Base-by-base conservation (phyloP, 164 flowering plant genomes). In the Vitis amurensis region DNA sequence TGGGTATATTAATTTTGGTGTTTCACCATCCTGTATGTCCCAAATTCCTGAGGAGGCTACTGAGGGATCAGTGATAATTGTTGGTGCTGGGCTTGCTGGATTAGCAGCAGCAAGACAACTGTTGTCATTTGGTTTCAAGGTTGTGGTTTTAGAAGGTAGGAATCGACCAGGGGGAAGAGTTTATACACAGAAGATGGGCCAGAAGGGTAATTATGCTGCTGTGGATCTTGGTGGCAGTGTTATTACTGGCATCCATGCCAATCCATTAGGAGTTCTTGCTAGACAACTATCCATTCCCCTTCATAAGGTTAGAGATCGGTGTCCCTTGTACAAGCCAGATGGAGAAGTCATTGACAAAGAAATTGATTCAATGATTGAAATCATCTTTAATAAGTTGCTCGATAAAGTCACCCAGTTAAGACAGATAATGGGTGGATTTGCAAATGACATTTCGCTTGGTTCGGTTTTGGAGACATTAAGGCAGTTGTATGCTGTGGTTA, bases 151-250 rank as follows among this genome's bases (percentile, higher is more conserved):
- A 60, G 98, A 94, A 78, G 98, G 95, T 9, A 86, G 98, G 73
- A 85, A 79, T 47, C 86, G 98, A 59, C 89, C 98, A 49, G 97
- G 98, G 8, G 98, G 98, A 19, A 85, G 97, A 77, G 98, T 91
- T 57, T 91, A 89, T 74, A 90, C 98, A 11, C 87, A 88, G 71
- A 90, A 83, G 77, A 89, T 95, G 86, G 92, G 89, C 50, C 56
- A 48, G 56, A 70, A 81, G 37, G 91, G 81, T 59, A 83, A 77
- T 14, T 80, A 70, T 73, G 94, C 90, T 1, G 91, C 90, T 9
- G 94, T 83, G n/a, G 99, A 95, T 71, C 87, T 93, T 55, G 99
- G 99, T 61, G 99, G 98, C 13, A 91, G 94, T 81, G 94, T 95
- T 52, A 85, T 95, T 59, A 95, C 98, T 2, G 98, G 99, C 58